Evolutionary conservation across 306 rosid genomes (phyloP), one percentile per base, ranked within the genome.

Genomic region (Acmispon strigosus): DNA sequence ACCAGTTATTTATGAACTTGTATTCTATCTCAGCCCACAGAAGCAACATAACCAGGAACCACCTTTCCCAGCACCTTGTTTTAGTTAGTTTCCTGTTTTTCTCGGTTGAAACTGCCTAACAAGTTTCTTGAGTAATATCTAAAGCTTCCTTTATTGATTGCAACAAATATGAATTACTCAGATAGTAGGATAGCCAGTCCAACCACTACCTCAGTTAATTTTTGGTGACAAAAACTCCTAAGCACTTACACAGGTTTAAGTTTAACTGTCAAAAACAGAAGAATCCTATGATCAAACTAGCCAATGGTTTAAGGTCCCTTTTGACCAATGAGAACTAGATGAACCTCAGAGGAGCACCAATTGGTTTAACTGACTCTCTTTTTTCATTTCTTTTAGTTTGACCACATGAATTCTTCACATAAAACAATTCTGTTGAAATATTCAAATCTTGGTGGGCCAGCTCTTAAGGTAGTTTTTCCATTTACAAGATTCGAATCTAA

Each of bases 61-160:
- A 77, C 53, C 9, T 60, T 70, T 56, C 48, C 48, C 50, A 69
- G 84, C 80, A 74, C 77, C 69, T 62, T 22, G 84, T 80, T 80
- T 80, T 80, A 66, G 69, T 47, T 68, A 52, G 1, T 68, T 79
- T 62, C 76, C 73, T 45, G 67, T 69, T 79, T 79, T 62, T 34
- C 43, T 49, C 17, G 45, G 12, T 36, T 76, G 45, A 66, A 57
- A 66, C 80, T 47, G 17, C 75, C 27, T 17, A 7, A 47, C 57
- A 50, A 12, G 4, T 2, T 3, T 16, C 39, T 66, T 57, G n/a
- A n/a, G 3, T 5, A 70, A 47, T 45, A 32, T 36, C 22, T 49
- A 3, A 10, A 8, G 0, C 48, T 66, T 64, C 75, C 67, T 65
- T 78, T 65, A 47, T 64, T 65, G 34, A 48, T 34, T n/a, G 27